These are phyloP conservation scores for Cryptococcus sp. DNA, from an alignment of 1,284 basidiomycete genomes.

Conservation along the genomic window DNA sequence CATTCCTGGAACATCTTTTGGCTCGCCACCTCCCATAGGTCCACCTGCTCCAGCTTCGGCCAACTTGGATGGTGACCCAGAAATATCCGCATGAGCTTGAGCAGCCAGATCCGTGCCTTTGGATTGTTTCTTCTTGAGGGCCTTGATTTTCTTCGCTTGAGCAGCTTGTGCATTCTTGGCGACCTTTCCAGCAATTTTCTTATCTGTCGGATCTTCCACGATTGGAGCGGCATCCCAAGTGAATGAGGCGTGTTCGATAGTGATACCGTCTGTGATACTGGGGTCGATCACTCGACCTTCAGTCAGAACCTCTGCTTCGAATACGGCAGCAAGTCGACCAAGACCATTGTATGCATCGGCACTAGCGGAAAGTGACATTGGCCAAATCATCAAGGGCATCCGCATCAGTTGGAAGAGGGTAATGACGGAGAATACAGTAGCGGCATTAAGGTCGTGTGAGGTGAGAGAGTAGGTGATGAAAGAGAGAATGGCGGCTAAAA, in stretches of 20 bases:
- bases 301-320: constrained; percentile 68
- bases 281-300: constrained; percentile 53
- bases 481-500: constrained; percentile 74
- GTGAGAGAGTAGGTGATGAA: constrained; percentile 75
- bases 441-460: constrained; percentile 60
- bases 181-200: constrained; percentile 33
- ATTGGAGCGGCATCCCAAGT: constrained; percentile 74
- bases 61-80: constrained; percentile 17
- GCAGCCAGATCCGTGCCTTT: constrained; percentile 21
- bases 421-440: constrained; percentile 70
- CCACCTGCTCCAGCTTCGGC: constrained; percentile 24
- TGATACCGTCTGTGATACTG: constrained; percentile 58
- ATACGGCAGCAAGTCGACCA: constrained; percentile 63
- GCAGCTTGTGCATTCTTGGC: constrained; percentile 10
- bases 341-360: constrained; percentile 74
- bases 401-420: constrained; percentile 63
- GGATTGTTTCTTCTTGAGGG: constrained; percentile 14
- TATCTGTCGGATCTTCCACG: constrained; percentile 45
- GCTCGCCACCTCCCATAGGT: constrained; percentile 5
- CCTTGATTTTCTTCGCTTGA: constrained; percentile 6
- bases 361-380: constrained; percentile 67
- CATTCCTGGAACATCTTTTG: constrained; percentile 10
- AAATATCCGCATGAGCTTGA: constrained; percentile 27
- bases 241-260: constrained; percentile 65
- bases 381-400: constrained; percentile 52